These are phyloP conservation scores for Suillus plorans DNA, from an alignment of 768 basidiomycete genomes.

Conservation along the genomic window DNA sequence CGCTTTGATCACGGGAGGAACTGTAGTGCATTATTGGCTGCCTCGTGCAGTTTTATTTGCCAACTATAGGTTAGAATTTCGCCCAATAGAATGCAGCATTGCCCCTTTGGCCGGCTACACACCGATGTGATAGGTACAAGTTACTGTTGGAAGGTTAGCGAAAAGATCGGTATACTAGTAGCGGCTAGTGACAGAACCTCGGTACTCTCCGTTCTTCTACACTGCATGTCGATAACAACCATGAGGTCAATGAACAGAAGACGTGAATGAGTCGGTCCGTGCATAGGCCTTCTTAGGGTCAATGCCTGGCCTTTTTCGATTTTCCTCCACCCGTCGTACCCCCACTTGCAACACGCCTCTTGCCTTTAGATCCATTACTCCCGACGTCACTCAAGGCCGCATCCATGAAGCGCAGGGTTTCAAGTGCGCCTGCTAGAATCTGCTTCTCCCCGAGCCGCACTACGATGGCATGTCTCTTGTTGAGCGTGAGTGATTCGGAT, in stretches of 20 bases:
- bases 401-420: constrained; percentile 11
- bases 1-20: neutral
- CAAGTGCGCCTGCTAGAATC: constrained; percentile 44
- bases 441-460: constrained; percentile 82
- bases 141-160: neutral
- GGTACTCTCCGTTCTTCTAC: neutral
- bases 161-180: neutral
- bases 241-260: no score
- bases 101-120: neutral
- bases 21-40: neutral
- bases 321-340: neutral
- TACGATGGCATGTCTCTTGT: constrained; percentile 61
- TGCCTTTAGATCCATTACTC: neutral
- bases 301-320: neutral
- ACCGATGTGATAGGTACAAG: neutral
- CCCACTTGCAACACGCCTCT: constrained; percentile 1
- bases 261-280: neutral
- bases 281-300: neutral
- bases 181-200: neutral
- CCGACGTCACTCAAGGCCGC: constrained; percentile 7
- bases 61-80: constrained; percentile 1
- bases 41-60: neutral
- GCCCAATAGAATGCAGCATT: neutral
- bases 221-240: neutral
- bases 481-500: constrained; percentile 33